Evolutionary conservation across 2,329 filamentous ascomycete genomes (phyloP), one percentile per base, ranked within the genome.

Genomic region (Sporothrix protearum): DNA sequence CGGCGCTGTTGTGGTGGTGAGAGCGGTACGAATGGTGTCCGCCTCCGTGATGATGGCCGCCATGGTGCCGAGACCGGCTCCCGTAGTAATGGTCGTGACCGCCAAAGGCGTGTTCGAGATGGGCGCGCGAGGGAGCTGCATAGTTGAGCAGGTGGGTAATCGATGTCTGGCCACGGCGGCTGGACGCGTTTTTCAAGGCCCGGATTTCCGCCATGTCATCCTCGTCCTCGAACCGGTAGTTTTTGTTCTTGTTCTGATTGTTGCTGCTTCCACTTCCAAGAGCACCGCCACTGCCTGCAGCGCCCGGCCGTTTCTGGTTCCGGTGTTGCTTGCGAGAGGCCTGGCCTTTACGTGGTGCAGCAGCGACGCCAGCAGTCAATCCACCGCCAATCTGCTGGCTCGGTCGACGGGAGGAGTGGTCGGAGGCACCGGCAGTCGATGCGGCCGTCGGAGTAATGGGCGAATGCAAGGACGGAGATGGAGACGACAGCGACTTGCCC

Each of bases 61-160:
- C 79, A 68, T 84, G 84, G 76, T 84, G 28, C 36, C 63, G 33
- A 4, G 61, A 67, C 39, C 69, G 81, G 71, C 85, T 45, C 47
- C 66, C 66, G 36, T 69, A 55, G 55, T 47, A 36, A 57, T 57
- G 39, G 53, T 69, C 36, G 53, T 39, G n/a, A 30, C 45, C 53
- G 64, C 70, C 64, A 47, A 33, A 70, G 5, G 82, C 70, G 59
- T 84, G 84, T 75, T 88, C 86, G 76, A 86, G 86, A 73, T 90
- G 88, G 28, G 91, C 91, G 64, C 92, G 88, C 55, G 92, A 89
- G 28, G 94, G 92, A 25, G 93, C 84, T 59, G 92, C 89, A 81
- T 97, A 97, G 83, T 95, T 95, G 86, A 99, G 92, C 71, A 99
- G 83, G 81, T 99, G 96, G 53, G 96, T 98, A 79, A 99, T 99